Evolutionary conservation across 2,329 filamentous ascomycete species (phyloP).

Genomic region (Nannizziopsis arthrosporioides): DNA sequence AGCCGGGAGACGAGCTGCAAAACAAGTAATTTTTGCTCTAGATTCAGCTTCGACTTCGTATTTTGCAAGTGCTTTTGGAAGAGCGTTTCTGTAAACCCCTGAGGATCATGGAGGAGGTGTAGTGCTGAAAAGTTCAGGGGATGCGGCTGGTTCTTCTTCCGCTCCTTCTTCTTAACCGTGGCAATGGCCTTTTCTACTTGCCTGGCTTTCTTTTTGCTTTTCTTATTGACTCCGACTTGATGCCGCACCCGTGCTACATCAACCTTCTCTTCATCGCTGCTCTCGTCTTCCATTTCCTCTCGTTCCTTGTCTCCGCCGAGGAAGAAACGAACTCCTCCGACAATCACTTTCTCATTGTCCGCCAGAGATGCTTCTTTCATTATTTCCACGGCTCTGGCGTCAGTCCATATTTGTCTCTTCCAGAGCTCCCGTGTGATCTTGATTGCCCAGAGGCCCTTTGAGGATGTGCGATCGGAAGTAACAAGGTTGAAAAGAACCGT

Average conservation of each 20-base stretch:
- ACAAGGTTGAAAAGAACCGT: slow-evolving; percentile 87
- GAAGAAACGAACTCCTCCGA: slow-evolving; percentile 85
- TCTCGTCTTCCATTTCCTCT: slow-evolving; percentile 83
- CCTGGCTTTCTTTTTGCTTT: slow-evolving; percentile 75
- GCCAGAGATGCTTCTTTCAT: slow-evolving; percentile 90
- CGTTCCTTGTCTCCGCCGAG: slow-evolving; percentile 90
- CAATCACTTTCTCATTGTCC: slow-evolving; percentile 84
- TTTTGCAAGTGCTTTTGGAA: slow-evolving; percentile 88
- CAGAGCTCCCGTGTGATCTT: slow-evolving; percentile 92
- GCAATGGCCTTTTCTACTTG: slow-evolving; percentile 67
- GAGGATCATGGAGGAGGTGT: slow-evolving; percentile 85
- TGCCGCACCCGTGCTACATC: slow-evolving; percentile 76
- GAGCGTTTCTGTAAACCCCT: slow-evolving; percentile 80
- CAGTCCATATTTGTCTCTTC: slow-evolving; percentile 93
- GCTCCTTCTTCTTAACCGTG: slow-evolving; percentile 71
- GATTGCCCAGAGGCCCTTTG: slow-evolving; percentile 88
- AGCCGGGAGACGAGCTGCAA: slow-evolving; percentile 82
- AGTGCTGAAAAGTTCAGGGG: slow-evolving; percentile 92
- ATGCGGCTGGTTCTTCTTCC: slow-evolving; percentile 77
- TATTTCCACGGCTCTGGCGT: slow-evolving; percentile 87
- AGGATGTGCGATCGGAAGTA: slow-evolving; percentile 69
- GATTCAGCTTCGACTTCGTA: slow-evolving; percentile 67
- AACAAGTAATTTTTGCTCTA: slow-evolving; percentile 83
- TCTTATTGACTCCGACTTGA: slow-evolving; percentile 87
- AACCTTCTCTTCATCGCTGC: slow-evolving; percentile 61